Evolutionary conservation across 306 rosid genomes (phyloP).

Genomic region (Mimosa pudica): DNA sequence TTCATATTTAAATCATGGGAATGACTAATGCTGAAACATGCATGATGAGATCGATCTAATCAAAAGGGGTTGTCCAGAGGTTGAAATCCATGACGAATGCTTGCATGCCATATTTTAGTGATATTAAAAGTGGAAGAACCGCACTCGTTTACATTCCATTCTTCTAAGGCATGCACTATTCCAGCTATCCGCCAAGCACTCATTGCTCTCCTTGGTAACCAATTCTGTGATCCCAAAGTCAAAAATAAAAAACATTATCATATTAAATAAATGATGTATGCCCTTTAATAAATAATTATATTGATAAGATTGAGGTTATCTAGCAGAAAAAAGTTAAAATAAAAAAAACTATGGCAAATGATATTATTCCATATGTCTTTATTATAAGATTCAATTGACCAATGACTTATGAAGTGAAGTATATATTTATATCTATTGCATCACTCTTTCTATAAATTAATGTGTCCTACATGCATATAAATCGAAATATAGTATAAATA

Average conservation of each 20-base stretch:
- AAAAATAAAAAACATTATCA: background rate
- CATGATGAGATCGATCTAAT: background rate
- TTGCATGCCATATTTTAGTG: background rate
- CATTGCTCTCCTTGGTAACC: constrained; percentile 11
- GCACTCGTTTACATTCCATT: background rate
- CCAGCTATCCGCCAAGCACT: constrained; percentile 15
- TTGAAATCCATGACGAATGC: constrained; percentile 7
- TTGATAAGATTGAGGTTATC: too few relatives aligned
- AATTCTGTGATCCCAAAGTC: background rate
- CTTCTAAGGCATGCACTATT: constrained; percentile 15
- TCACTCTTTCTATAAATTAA: too few relatives aligned
- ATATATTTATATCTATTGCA: too few relatives aligned
- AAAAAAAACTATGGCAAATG: too few relatives aligned
- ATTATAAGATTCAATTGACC: too few relatives aligned
- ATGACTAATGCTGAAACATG: background rate
- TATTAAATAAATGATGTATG: too few relatives aligned
- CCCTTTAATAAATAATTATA: too few relatives aligned
- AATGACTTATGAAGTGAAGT: too few relatives aligned
- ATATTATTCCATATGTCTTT: too few relatives aligned
- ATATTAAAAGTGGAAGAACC: background rate
- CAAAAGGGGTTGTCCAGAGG: background rate
- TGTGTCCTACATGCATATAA: too few relatives aligned
- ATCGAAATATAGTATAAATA: too few relatives aligned
- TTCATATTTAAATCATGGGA: background rate
- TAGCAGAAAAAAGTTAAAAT: too few relatives aligned